Evolutionary conservation across 306 rosid species (phyloP), one percentile per base, ranked within the genome.

Genomic region (Gastrolobium bilobum): DNA sequence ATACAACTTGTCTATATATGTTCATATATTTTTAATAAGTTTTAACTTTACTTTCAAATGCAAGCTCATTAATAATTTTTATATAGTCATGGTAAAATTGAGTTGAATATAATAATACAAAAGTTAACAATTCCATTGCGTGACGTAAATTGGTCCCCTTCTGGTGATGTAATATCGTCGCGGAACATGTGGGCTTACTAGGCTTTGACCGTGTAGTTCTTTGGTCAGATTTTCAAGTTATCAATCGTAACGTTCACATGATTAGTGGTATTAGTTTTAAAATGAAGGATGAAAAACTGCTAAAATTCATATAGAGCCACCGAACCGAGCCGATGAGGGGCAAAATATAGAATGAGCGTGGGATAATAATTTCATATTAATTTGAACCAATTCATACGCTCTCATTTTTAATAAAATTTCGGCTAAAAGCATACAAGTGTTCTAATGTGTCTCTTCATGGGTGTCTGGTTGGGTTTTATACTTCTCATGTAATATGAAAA

Each of bases 141-240:
- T 64, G 44, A 72, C 77, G 72, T 62, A 14, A 13, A 68, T 56
- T 6, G 73, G 69, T 34, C 51, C 46, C 14, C 14, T 37, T 58
- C 10, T 4, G 61, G 70, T 78, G 82, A 59, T 57, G 77, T 58
- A 79, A 59, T 48, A 34, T 13, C 34, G 3, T 59, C 6, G 7
- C 51, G 2, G 6, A 14, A 46, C 59, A 47, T 3, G 70, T 33
- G 79, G 60, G 59, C 13, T 33, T n/a, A 60, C 35, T 2, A 35
- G 26, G 46, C 50, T 75, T 75, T 75, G 79, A 75, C 71, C 48
- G 6, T 15, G 47, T 33, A 4, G 0, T 54, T 26, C 33, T 10
- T 20, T 5, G 14, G 6, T 38, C 10, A 20, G 29, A 38, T 48
- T 69, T 69, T 48, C 9, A 7, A 51, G 2, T 50, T 14, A 15